Base-by-base conservation (phyloP, 164 flowering plant genomes). In the Vitis rupestris region DNA sequence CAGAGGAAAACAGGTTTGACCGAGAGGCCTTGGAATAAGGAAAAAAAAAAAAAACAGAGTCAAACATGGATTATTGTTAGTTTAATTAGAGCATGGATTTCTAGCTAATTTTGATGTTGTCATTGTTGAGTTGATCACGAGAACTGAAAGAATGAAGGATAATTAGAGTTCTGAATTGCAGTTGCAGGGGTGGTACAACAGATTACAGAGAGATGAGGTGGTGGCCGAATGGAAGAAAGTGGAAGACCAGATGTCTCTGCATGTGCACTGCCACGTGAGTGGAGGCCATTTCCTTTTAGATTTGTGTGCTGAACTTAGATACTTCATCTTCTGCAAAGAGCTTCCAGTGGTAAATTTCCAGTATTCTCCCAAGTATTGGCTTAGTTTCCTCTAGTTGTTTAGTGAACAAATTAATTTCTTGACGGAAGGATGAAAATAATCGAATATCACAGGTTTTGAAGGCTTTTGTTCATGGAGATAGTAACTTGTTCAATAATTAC, bases 221-320 rank as follows among this genome's bases (percentile, higher is more conserved):
- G 93, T 92, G 60, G 99, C 97, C 17, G 94, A 94, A 67, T 94
- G 97, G 97, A 94, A 88, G 86, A 90, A 91, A 74, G 91, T 94
- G 3, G 84, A 88, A 75, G 99, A 82, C 17, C 88, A 83, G 57
- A 92, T 94, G 97, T 92, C 97, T 19, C 88, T 92, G 1, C 98
- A 95, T 76, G 99, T 95, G 74, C 97, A 94, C 74, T 90, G 97
- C 68, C 97, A 94, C 78, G 87, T 94, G 66, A 94, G 97, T 72
- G 99, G 97, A 55, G 97, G 97, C 59, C 97, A 92, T 75, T 85
- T 90, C 75, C 79, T 94, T 0, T 58, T 94, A 27, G 90, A 92
- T 66, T 66, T 88, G 60, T 82, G 67, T 72, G 94, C 97, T 4
- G 80, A 66, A 68, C 88, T 94, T 31, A 80, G 99, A 82, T 88